Conservation (phyloP, 1,139 yeast species). For the Groenewaldozyma auringiensis region DNA sequence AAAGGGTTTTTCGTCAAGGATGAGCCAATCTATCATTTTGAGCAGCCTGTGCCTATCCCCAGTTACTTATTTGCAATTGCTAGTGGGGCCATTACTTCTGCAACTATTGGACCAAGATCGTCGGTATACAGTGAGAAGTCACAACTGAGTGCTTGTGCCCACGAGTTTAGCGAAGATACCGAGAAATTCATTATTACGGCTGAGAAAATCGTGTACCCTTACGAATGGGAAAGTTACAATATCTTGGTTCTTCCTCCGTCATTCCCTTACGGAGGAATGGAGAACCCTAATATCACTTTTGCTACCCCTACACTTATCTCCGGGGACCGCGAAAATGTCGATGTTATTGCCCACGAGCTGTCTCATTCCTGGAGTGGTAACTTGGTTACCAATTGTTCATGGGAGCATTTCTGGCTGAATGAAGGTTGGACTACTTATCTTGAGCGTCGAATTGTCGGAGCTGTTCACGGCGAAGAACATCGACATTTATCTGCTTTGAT, state of each 20-base stretch:
- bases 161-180: conserved; percentile 72
- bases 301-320: conserved; percentile 86
- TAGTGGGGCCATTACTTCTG: conserved; percentile 65
- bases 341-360: conserved; percentile 84
- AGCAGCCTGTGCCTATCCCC: conserved; percentile 80
- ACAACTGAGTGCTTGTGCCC: conserved; percentile 56
- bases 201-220: conserved; percentile 66
- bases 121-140: conserved; percentile 73
- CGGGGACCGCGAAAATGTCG: conserved; percentile 79
- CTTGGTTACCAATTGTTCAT: conserved; percentile 77
- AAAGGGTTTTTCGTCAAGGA: conserved; percentile 11
- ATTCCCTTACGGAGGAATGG: conserved; percentile 96
- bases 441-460: conserved; percentile 76
- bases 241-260: conserved; percentile 73
- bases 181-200: conserved; percentile 79
- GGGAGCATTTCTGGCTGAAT: conserved; percentile 93
- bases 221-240: conserved; percentile 82
- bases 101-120: conserved; percentile 80
- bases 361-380: conserved; percentile 94
- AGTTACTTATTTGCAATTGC: conserved; percentile 80
- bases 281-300: conserved; percentile 83
- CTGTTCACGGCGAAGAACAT: conserved; percentile 64
- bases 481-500: conserved; percentile 78
- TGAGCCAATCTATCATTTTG: conserved; percentile 38
- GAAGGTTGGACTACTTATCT: conserved; percentile 96